These are phyloP conservation scores for Solanum sejunctum DNA, from an alignment of 257 asterid genomes.

Conservation along the genomic window DNA sequence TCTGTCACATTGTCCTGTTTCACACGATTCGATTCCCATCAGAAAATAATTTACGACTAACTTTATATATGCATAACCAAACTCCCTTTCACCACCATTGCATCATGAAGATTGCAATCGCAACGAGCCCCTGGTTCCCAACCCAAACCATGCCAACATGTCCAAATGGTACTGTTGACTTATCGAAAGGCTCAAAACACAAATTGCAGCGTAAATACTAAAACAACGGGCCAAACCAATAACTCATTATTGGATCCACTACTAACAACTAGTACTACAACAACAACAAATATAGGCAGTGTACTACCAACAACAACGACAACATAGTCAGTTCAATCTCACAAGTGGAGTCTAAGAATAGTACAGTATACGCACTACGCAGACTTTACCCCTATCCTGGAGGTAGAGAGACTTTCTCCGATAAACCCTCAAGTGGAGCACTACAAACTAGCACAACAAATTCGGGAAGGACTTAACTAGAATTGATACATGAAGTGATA, in stretches of 20 bases:
- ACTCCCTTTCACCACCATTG: neutral
- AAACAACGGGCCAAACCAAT: neutral
- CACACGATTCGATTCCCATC: neutral
- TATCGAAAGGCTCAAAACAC: neutral
- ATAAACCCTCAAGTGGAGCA: neutral
- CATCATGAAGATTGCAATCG: neutral
- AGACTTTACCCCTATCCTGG: neutral
- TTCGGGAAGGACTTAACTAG: neutral
- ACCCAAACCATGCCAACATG: neutral
- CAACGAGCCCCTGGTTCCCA: neutral
- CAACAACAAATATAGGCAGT: neutral
- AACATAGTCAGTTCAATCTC: neutral
- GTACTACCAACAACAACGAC: neutral
- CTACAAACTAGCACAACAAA: neutral
- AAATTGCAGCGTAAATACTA: neutral
- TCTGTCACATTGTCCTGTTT: slow-evolving; percentile 57
- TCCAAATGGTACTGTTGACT: neutral
- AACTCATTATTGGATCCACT: neutral
- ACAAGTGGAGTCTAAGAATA: neutral
- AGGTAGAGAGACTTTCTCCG: neutral
- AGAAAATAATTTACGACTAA: neutral
- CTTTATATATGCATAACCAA: neutral
- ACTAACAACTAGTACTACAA: neutral
- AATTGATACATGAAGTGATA: neutral
- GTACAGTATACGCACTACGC: neutral